These are phyloP conservation scores for Malassezia equina DNA, from an alignment of 1,284 basidiomycete genomes.

Conservation along the genomic window DNA sequence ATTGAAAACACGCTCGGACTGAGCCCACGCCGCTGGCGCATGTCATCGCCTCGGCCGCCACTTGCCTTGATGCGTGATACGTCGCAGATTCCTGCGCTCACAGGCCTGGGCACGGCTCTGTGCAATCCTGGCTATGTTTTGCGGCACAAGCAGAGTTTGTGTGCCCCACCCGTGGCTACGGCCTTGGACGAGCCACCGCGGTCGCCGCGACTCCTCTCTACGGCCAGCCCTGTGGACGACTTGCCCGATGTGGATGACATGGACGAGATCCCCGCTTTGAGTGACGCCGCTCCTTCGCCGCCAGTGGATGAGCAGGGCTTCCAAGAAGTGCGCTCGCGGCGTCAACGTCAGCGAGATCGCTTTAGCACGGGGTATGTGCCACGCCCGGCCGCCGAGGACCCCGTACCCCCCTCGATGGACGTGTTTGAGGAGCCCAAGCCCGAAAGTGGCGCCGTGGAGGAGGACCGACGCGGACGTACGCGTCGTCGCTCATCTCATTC, in stretches of 20 bases:
- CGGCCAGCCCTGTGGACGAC: neutral
- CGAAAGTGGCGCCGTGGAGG: constrained; percentile 7
- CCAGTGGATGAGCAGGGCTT: constrained; percentile 24
- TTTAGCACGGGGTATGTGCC: constrained; percentile 11
- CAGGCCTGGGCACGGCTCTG: constrained; percentile 8
- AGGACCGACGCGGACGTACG: constrained; percentile 2
- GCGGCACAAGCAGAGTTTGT: neutral
- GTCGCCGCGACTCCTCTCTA: neutral
- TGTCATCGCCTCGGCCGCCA: constrained; percentile 7
- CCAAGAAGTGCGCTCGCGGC: constrained; percentile 18
- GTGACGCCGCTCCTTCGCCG: too few species aligned
- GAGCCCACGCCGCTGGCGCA: neutral
- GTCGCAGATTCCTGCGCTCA: constrained; percentile 8
- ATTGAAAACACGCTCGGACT: neutral
- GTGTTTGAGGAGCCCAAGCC: constrained; percentile 20
- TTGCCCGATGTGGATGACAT: neutral
- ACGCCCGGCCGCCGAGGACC: constrained; percentile 34
- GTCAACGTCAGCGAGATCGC: constrained; percentile 15
- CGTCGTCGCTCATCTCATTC: neutral
- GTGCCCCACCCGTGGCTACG: neutral
- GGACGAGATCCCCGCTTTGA: neutral
- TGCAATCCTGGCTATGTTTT: constrained; percentile 15
- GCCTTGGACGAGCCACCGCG: neutral
- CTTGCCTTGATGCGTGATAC: constrained; percentile 8
- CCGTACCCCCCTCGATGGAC: constrained; percentile 24